A percentile compares a stretch with the other conserved stretches of the same genome.
Conservation (phyloP, 2,329 filamentous ascomycete species). For the Cladosporium sp. region DNA sequence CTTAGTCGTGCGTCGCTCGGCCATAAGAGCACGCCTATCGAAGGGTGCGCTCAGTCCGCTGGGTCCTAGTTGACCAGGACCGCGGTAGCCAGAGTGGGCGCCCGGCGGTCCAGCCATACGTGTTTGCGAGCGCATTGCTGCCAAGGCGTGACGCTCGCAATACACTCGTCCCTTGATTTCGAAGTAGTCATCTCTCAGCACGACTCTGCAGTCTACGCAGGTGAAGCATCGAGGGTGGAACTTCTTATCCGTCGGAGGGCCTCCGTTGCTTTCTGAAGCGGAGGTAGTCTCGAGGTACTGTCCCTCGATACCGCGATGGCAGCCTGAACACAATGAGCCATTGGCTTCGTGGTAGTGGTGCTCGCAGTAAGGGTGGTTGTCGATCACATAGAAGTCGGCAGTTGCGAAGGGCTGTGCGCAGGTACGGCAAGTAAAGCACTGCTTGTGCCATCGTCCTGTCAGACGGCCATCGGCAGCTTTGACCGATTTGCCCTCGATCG, state of each 20-base stretch:
- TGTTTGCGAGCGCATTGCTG: slow-evolving; percentile 28
- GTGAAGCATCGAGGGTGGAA: slow-evolving; percentile 85
- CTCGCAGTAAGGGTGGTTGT: slow-evolving; percentile 85
- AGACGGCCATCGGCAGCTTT: slow-evolving; percentile 89
- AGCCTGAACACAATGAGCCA: slow-evolving; percentile 75
- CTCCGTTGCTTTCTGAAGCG: slow-evolving; percentile 1
- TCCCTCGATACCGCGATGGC: slow-evolving; percentile 83
- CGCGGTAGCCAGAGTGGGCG: slow-evolving; percentile 1
- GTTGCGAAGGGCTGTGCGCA: slow-evolving; percentile 79
- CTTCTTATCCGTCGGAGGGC: slow-evolving; percentile 52
- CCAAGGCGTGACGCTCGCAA: slow-evolving; percentile 80
- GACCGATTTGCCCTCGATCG: slow-evolving; percentile 85
- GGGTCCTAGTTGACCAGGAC: not conserved
- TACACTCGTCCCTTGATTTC: slow-evolving; percentile 76
- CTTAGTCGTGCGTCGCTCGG: slow-evolving; percentile 32
- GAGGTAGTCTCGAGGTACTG: slow-evolving; percentile 75
- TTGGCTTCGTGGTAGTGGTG: slow-evolving; percentile 91
- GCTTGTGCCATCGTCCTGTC: slow-evolving; percentile 90
- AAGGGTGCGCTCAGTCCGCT: slow-evolving; percentile 15
- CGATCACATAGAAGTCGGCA: slow-evolving; percentile 85
- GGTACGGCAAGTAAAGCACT: slow-evolving; percentile 86
- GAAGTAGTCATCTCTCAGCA: slow-evolving; percentile 81
- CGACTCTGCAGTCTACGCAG: slow-evolving; percentile 71
- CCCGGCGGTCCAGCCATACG: slow-evolving; percentile 15
- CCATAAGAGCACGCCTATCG: slow-evolving; percentile 22